A percentile compares a stretch with the other conserved stretches of the same genome.
These are phyloP conservation scores for Cardamine occulta DNA, from an alignment of 345 rosid species.

Conservation along the genomic window DNA sequence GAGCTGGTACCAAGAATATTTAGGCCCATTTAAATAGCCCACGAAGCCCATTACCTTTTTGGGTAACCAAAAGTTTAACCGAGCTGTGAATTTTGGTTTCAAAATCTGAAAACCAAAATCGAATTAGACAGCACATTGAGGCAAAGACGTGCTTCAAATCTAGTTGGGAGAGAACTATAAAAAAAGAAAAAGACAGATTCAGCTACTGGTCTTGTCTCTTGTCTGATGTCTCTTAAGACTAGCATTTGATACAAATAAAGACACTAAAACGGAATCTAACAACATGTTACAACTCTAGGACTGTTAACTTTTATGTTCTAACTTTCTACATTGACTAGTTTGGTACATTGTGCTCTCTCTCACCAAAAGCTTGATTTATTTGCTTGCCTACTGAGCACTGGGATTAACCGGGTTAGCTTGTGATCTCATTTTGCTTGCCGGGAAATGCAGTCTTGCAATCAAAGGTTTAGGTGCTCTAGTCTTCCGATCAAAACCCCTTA, in stretches of 20 bases:
- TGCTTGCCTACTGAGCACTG: background rate
- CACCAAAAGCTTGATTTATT: background rate
- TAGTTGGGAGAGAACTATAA: background rate
- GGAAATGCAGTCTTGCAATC: slow-evolving; percentile 81
- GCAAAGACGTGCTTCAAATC: slow-evolving; percentile 8
- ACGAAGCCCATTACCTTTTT: background rate
- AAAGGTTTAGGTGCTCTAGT: slow-evolving; percentile 78
- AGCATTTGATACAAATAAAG: slow-evolving; percentile 2
- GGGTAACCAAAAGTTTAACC: background rate
- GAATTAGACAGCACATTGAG: background rate
- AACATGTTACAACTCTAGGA: background rate
- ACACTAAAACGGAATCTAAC: background rate
- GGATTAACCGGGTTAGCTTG: slow-evolving; percentile 6
- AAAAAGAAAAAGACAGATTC: background rate
- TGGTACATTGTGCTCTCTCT: slow-evolving; percentile 1
- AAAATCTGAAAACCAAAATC: background rate
- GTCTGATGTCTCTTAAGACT: background rate
- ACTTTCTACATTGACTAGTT: slow-evolving; percentile 15
- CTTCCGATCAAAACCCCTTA: slow-evolving; percentile 80
- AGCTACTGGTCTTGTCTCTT: background rate
- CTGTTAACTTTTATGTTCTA: background rate
- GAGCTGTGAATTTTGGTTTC: slow-evolving; percentile 10
- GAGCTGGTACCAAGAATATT: background rate
- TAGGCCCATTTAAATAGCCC: slow-evolving; percentile 12
- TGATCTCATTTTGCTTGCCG: slow-evolving; percentile 64